Evolutionary conservation across 441 rosid genomes (phyloP), one percentile per base, ranked within the genome.

Genomic region (Manihot esculenta): DNA sequence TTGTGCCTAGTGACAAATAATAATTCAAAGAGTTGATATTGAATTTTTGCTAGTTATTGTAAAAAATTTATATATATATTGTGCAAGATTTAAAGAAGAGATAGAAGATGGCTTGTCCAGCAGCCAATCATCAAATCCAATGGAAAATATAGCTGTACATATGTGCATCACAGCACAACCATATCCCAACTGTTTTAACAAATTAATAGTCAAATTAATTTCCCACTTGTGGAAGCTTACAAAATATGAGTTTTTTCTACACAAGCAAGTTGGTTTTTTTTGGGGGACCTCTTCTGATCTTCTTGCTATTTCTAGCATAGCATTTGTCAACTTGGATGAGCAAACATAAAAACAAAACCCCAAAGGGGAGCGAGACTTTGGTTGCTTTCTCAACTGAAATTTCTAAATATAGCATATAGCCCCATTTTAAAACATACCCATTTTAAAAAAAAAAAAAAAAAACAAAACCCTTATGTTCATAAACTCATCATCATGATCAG

Each of bases 231-330:
- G 66, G 14, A 71, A 17, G 20, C 33, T 44, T 7, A 68, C 68
- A 53, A 50, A 15, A 45, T 38, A 38, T 38, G 42, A 38, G 42
- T 38, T 54, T 44, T n/a, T 55, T 49, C 56, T 60, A 42, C 44
- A 47, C 79, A 76, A 72, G 71, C 76, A 83, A 76, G 57, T 81
- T 73, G 64, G 68, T 72, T 80, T 53, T 61, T 44, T 24, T 76
- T 66, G 54, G 54, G 60, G 38, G n/a, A 56, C 77, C 41, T 48
- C 38, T 67, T 15, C 33, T 30, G 33, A 30, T 30, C 26, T 17
- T 12, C 38, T 49, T 18, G 9, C 53, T 17, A 10, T 24, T 3
- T 33, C 38, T 33, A 20, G 18, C 41, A 26, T 27, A 26, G n/a
- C 50, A 57, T 72, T 30, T 48, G 64, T 71, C 71, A 74, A 73